phyloP scores from a whole-genome alignment of 75 land plant genomes.

The Chamaecyparis obtusa region DNA sequence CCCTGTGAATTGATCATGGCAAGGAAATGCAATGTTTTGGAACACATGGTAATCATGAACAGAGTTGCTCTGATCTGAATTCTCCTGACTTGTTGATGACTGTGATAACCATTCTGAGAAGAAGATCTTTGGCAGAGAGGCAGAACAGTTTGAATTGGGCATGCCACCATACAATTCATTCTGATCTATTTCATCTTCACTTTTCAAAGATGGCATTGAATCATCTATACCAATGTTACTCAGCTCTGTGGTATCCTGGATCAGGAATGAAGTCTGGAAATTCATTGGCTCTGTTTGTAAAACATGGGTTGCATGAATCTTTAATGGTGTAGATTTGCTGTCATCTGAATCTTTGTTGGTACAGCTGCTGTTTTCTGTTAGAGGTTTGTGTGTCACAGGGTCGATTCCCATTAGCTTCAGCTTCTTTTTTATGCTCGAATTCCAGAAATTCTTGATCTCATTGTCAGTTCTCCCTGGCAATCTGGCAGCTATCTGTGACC shows the following conservation, averaged over 20 bases:
- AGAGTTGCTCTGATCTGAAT: background rate
- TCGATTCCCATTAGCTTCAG: conserved; percentile 21
- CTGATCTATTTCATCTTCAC: background rate
- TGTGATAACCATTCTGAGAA: background rate
- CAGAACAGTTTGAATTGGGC: background rate
- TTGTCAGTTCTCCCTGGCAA: conserved; percentile 16
- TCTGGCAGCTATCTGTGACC: conserved; percentile 30
- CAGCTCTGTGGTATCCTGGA: background rate
- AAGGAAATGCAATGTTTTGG: background rate
- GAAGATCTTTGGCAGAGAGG: background rate
- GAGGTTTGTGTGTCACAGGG: conserved; percentile 17
- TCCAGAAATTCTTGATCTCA: conserved; percentile 27
- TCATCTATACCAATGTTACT: background rate
- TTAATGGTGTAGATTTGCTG: background rate
- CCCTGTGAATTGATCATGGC: background rate
- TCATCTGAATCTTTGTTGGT: background rate
- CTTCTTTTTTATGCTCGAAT: conserved; percentile 29
- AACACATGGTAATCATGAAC: background rate
- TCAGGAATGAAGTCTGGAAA: background rate
- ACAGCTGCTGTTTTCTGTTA: background rate
- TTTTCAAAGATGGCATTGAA: background rate
- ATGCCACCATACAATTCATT: background rate
- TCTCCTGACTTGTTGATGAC: background rate
- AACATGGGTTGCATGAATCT: background rate
- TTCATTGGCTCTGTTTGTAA: background rate